Conservation (phyloP, 192 early-diverging fungal genomes). For the Chytriomyces confervae region DNA sequence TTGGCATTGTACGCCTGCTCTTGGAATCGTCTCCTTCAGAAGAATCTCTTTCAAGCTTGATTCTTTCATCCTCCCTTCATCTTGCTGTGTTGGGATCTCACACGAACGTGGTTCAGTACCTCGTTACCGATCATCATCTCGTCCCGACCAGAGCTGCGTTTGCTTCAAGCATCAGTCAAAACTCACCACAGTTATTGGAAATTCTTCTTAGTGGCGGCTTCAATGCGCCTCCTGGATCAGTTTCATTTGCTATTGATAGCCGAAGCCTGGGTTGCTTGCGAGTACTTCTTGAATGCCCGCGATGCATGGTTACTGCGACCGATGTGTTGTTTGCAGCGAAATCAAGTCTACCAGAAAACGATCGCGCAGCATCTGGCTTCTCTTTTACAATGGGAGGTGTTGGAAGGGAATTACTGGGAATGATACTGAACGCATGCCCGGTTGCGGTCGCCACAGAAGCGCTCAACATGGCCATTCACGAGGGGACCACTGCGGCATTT, state of each 20-base stretch:
- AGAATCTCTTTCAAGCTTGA: background rate
- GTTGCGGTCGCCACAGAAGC: slow-evolving; percentile 12
- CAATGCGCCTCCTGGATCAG: slow-evolving; percentile 4
- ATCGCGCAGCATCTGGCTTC: background rate
- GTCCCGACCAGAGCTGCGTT: slow-evolving; percentile 17
- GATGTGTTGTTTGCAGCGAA: slow-evolving; percentile 25
- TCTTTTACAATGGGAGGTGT: background rate
- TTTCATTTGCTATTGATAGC: slow-evolving; percentile 24
- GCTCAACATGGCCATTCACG: slow-evolving; percentile 28
- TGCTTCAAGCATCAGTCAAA: slow-evolving; percentile 14
- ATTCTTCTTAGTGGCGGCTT: background rate
- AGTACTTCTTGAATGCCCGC: background rate
- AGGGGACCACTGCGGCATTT: slow-evolving; percentile 1
- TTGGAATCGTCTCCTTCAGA: background rate
- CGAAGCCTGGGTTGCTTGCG: slow-evolving; percentile 8
- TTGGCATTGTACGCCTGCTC: slow-evolving; percentile 18
- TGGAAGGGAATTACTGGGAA: background rate
- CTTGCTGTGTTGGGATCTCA: slow-evolving; percentile 16
- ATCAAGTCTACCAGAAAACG: slow-evolving; percentile 3
- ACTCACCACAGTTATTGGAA: background rate
- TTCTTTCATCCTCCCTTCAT: slow-evolving; percentile 2
- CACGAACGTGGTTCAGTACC: background rate
- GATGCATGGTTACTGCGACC: slow-evolving; percentile 9
- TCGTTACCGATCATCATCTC: background rate
- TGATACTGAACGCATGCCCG: background rate